These are phyloP conservation scores for Blastocystis sp. DNA, from an alignment of 352 stramenopile genomes.

Conservation along the genomic window DNA sequence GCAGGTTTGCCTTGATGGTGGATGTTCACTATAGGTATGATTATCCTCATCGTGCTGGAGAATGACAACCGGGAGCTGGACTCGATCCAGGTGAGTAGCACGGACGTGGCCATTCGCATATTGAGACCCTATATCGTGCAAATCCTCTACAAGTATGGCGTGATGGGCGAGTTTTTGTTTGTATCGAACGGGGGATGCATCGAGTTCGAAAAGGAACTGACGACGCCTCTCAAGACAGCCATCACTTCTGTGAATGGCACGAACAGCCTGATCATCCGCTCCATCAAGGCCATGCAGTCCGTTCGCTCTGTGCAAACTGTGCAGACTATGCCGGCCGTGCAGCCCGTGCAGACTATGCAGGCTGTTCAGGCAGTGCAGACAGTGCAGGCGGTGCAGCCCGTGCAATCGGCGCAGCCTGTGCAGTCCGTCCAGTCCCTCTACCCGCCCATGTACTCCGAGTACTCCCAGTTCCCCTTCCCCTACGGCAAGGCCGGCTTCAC, in stretches of 20 bases:
- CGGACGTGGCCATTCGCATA: not conserved
- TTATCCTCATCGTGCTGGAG: not conserved
- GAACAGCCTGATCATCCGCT: not conserved
- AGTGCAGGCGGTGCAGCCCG: not conserved
- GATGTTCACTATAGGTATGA: not conserved
- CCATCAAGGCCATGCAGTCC: not conserved
- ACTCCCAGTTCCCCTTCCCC: not conserved
- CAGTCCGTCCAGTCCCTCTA: not conserved
- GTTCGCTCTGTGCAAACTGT: no score
- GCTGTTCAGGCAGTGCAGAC: no score
- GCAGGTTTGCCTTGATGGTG: no score
- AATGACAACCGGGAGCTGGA: not conserved
- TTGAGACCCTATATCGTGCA: not conserved
- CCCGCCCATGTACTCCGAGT: not conserved
- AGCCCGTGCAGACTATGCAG: not conserved
- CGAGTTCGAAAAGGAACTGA: not conserved
- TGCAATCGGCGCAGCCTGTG: no score
- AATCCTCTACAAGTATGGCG: not conserved
- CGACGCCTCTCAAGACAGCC: not conserved
- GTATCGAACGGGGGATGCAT: not conserved
- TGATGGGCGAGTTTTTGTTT: not conserved
- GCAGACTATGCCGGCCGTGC: no score
- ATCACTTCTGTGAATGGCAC: not conserved
- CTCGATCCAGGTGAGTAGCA: not conserved
- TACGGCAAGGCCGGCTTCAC: not conserved